A percentile compares a stretch with the other conserved stretches of the same genome.
Evolutionary conservation across 805 yeast species (phyloP).

Genomic region (Candida rishiriensis): DNA sequence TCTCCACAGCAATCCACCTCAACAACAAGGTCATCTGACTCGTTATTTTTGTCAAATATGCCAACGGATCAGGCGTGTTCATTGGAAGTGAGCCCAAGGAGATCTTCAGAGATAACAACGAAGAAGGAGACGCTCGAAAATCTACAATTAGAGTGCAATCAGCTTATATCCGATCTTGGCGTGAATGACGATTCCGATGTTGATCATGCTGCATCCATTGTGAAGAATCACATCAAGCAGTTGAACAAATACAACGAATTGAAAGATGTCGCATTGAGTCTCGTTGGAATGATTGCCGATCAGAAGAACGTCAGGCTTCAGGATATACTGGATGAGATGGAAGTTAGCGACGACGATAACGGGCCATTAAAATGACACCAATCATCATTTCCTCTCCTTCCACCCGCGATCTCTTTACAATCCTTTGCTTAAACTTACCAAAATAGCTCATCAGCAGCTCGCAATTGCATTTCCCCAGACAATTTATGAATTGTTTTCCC

Average conservation of each 20-base stretch:
- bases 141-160: slow-evolving; percentile 16
- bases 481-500: no score
- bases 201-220: slow-evolving; percentile 41
- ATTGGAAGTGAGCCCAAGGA: neutral
- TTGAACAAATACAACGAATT: slow-evolving; percentile 59
- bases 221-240: slow-evolving; percentile 46
- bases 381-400: no score
- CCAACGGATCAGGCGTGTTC: neutral
- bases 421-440: no score
- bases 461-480: no score
- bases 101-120: neutral
- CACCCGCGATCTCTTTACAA: no score
- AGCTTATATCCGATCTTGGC: slow-evolving; percentile 14
- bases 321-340: slow-evolving; percentile 53
- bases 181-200: slow-evolving; percentile 8
- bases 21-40: neutral
- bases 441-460: no score
- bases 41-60: no score
- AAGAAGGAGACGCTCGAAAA: slow-evolving; percentile 11
- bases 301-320: slow-evolving; percentile 44
- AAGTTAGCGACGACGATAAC: slow-evolving; percentile 24
- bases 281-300: slow-evolving; percentile 58
- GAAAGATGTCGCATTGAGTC: slow-evolving; percentile 53
- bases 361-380: neutral
- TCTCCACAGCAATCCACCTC: neutral